Conservation (phyloP, 495 filamentous ascomycete genomes). For the Parachaetomium inaequale region DNA sequence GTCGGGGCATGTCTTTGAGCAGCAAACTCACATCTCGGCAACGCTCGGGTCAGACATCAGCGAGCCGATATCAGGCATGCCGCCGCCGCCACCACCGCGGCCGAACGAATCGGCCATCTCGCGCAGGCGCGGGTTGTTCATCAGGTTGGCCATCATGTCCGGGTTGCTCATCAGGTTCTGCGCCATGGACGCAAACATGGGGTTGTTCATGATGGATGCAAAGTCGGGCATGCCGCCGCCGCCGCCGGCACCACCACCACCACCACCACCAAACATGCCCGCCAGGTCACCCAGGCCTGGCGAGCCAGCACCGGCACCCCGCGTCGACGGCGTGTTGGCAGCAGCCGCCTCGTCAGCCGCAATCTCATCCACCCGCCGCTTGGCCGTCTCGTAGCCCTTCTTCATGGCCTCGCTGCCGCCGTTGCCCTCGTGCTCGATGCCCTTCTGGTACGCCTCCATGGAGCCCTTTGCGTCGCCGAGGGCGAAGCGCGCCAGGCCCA, state of each 20-base stretch:
- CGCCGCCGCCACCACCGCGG: constrained; percentile 53
- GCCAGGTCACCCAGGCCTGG: constrained; percentile 53
- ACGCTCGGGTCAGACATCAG: constrained; percentile 90
- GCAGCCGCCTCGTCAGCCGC: constrained; percentile 44
- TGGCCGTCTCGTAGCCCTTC: constrained; percentile 89
- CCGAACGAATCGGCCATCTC: constrained; percentile 73
- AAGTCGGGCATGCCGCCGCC: constrained; percentile 81
- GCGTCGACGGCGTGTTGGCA: constrained; percentile 29
- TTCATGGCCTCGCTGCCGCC: constrained; percentile 88
- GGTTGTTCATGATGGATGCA: constrained; percentile 84
- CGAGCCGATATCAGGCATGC: constrained; percentile 77
- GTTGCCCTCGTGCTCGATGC: constrained; percentile 90
- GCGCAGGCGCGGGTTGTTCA: constrained; percentile 86
- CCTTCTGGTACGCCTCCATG: constrained; percentile 91
- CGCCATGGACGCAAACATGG: constrained; percentile 95
- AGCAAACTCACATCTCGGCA: constrained; percentile 78
- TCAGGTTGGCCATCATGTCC: constrained; percentile 78
- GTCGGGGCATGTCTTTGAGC: neutral
- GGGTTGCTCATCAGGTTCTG: constrained; percentile 97
- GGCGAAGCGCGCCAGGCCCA: constrained; percentile 86
- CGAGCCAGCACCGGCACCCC: constrained; percentile 37
- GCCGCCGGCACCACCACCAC: constrained; percentile 48
- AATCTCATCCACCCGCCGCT: constrained; percentile 73
- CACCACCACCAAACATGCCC: constrained; percentile 63
- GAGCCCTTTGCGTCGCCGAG: constrained; percentile 82